A percentile compares a stretch with the other conserved stretches of the same genome.
These are phyloP conservation scores for Debaryomyces prosopidis DNA, from an alignment of 805 yeast genomes.

Conservation along the genomic window DNA sequence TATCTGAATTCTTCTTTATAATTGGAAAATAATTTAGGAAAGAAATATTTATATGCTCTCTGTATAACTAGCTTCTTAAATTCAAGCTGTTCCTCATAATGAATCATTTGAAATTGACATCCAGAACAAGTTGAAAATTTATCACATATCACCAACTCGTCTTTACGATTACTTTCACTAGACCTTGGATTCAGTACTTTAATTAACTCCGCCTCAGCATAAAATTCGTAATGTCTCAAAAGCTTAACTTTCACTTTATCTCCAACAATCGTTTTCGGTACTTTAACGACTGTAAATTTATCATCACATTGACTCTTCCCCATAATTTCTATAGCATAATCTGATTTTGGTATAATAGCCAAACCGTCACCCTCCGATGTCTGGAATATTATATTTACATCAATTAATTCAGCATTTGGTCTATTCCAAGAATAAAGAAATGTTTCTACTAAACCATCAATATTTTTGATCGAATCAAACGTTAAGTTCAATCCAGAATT, in stretches of 20 bases:
- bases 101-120: conserved; percentile 44
- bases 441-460: conserved; percentile 19
- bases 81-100: conserved; percentile 36
- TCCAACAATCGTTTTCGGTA: conserved; percentile 43
- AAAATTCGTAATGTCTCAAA: conserved; percentile 27
- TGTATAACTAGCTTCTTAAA: conserved; percentile 30
- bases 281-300: conserved; percentile 23
- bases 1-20: conserved; percentile 19
- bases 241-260: conserved; percentile 32
- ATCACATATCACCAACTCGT: conserved; percentile 29
- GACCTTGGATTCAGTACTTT: conserved; percentile 13
- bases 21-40: conserved; percentile 21
- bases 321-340: conserved; percentile 17
- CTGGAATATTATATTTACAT: conserved; percentile 25
- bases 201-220: conserved; percentile 31
- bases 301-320: conserved; percentile 4
- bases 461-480: conserved; percentile 17
- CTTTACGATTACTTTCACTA: conserved; percentile 18
- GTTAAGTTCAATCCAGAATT: conserved; percentile 4
- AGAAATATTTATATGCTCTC: conserved; percentile 36
- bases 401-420: conserved; percentile 11
- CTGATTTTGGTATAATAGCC: conserved; percentile 26
- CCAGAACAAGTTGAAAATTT: conserved; percentile 41
- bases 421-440: conserved; percentile 24
- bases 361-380: conserved; percentile 40